Evolutionary conservation across 2,329 filamentous ascomycete genomes (phyloP).

Genomic region (Arthrobotrys musiformis): DNA sequence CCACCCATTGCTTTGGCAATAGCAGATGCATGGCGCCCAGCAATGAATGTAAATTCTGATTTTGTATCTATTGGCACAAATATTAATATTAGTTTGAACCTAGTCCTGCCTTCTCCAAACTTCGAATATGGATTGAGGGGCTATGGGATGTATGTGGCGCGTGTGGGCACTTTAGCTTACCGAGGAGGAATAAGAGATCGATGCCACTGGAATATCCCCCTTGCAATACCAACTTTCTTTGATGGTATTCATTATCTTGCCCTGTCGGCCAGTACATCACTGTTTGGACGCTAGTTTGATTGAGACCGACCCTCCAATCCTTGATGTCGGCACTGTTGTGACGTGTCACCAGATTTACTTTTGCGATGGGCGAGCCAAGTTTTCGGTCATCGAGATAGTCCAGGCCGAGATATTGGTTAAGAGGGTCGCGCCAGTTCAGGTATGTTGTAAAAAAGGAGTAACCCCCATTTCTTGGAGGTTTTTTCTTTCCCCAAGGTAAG

Average conservation of each 20-base stretch:
- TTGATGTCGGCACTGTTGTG: neutral
- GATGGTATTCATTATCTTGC: too few relatives aligned
- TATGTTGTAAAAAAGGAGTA: neutral
- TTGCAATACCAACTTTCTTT: too few relatives aligned
- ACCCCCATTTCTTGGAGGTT: neutral
- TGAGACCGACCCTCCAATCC: neutral
- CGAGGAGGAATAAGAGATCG: neutral
- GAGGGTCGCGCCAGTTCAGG: neutral
- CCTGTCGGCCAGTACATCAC: too few relatives aligned
- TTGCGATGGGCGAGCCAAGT: neutral
- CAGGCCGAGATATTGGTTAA: neutral
- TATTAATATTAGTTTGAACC: neutral
- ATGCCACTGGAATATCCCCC: too few relatives aligned
- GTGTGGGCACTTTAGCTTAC: neutral
- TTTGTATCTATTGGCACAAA: neutral
- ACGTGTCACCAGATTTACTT: neutral
- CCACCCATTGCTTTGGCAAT: neutral
- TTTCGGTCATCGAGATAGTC: neutral
- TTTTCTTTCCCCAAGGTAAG: neutral
- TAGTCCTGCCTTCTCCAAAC: too few relatives aligned
- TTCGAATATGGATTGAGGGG: too few relatives aligned
- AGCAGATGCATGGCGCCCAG: neutral
- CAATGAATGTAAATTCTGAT: conserved; percentile 3
- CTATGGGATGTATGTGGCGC: neutral
- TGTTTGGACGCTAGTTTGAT: too few relatives aligned